Base-by-base conservation (phyloP, 805 yeast genomes). In the Lachancea quebecensis region DNA sequence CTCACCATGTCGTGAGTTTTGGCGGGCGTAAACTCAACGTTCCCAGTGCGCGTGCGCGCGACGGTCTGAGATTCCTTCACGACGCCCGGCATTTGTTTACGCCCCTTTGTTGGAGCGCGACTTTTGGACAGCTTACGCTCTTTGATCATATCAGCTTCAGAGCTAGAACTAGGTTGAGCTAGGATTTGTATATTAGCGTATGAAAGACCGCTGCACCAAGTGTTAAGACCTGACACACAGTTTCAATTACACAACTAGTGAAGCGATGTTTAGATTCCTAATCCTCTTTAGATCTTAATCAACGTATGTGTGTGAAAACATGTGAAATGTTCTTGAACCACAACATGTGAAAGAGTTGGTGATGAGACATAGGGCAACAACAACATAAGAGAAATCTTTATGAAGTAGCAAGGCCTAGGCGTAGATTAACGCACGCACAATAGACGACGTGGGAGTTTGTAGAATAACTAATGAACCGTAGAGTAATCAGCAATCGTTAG, bases 1-100 rank as follows among this genome's bases (percentile, higher is more conserved):
- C 87, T 73, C 30, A 86, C 83, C 93, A 86, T 85, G 59, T 86
- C 95, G 56, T 82, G 83, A 28, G 95, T 86, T 53, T 75, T 55
- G 10, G 73, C 73, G 1, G 70, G 70, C 4, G 51, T 43, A 40
- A 69, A 69, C 2, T 51, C 51, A 2, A 50, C 50, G 11, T 64
- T 67, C 16, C 66, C 57, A 7, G 68, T 57, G 12, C 66, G 50
- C 6, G 65, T 62, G 33, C 48, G 50, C 3, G 65, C 66, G 30
- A 44, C 40, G 39, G 48, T 35, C 27, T 15, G 34, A 15, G 30
- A 21, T 17, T 17, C 34, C 17, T 12, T 37, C 27, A 3, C 29
- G 30, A 28, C 17, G 14, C 27, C 18, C 15, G 30, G 25, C 21
- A 34, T 11, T 15, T 37, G 33, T 28, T 17, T 25, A 21, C 11